Conservation (phyloP, 2,329 filamentous ascomycete species). For the Monosporascus sp. region DNA sequence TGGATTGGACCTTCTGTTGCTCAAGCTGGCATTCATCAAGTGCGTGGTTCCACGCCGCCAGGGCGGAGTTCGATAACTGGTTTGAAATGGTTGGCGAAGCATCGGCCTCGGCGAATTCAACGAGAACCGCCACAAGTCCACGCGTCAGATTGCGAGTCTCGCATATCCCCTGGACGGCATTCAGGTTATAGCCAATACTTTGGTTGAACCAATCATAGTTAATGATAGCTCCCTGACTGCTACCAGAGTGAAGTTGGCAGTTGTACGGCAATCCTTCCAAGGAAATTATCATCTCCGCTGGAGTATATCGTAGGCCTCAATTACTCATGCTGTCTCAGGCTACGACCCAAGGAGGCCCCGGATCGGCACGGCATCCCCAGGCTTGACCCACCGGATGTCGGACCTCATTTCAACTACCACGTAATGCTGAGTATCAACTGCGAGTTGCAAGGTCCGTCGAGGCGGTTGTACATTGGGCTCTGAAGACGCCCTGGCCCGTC, state of each 20-base stretch:
- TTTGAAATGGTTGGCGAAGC: constrained; percentile 30
- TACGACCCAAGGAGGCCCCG: constrained; percentile 10
- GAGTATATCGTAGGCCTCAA: constrained; percentile 14
- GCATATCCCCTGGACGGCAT: constrained; percentile 8
- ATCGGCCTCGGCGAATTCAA: constrained; percentile 19
- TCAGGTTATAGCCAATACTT: constrained; percentile 10
- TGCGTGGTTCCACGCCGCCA: constrained; percentile 34
- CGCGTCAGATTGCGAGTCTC: constrained; percentile 10
- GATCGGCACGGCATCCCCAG: constrained; percentile 10
- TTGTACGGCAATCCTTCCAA: constrained; percentile 5
- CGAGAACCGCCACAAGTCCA: constrained; percentile 15
- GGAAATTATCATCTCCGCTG: constrained; percentile 12
- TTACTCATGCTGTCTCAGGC: constrained; percentile 16
- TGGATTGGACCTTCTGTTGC: constrained; percentile 7
- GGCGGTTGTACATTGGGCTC: constrained; percentile 19
- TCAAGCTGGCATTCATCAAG: constrained; percentile 6
- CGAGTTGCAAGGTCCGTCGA: constrained; percentile 16
- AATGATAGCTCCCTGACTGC: constrained; percentile 3
- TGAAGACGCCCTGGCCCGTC: constrained; percentile 11
- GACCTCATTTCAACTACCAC: constrained; percentile 16
- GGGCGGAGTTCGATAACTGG: constrained; percentile 39
- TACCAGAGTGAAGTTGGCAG: constrained; percentile 7
- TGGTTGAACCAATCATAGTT: constrained; percentile 11
- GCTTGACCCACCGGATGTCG: constrained; percentile 11
- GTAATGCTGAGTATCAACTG: constrained; percentile 15